Conservation (phyloP, 1,284 basidiomycete genomes). For the Porodaedalea pini region DNA sequence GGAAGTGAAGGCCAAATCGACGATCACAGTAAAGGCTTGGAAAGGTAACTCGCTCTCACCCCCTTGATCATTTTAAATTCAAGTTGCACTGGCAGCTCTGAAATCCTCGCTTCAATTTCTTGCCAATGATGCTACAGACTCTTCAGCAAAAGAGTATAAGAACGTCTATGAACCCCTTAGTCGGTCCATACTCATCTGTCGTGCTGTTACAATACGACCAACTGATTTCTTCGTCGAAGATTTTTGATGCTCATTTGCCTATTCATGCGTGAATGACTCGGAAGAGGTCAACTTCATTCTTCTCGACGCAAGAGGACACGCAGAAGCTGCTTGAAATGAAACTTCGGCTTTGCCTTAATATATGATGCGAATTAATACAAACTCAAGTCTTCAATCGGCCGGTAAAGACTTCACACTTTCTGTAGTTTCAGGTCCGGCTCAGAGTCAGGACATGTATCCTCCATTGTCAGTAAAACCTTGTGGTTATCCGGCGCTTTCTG, state of each 20-base stretch:
- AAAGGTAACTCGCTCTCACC: too few species aligned
- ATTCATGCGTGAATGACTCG: too few species aligned
- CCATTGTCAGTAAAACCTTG: constrained; percentile 71
- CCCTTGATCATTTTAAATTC: too few species aligned
- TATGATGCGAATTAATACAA: constrained; percentile 79
- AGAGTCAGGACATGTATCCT: constrained; percentile 89
- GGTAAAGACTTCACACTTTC: too few species aligned
- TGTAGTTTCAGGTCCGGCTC: constrained; percentile 60
- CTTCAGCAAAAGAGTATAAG: constrained; percentile 70
- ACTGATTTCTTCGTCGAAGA: neutral
- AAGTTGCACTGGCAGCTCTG: too few species aligned
- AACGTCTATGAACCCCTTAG: constrained; percentile 89
- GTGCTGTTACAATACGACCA: neutral
- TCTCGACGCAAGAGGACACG: constrained; percentile 79
- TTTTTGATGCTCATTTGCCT: too few species aligned
- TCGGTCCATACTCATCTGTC: too few species aligned
- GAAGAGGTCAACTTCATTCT: constrained; percentile 97
- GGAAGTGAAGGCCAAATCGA: too few species aligned
- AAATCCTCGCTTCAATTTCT: too few species aligned
- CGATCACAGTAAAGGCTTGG: too few species aligned
- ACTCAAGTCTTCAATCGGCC: too few species aligned
- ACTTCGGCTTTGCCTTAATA: constrained; percentile 79
- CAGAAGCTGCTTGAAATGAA: constrained; percentile 46
- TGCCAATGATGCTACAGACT: too few species aligned
- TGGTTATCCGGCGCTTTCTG: constrained; percentile 42